phyloP scores from a whole-genome alignment of 75 land plant genomes.

The Selaginella tamariscina region DNA sequence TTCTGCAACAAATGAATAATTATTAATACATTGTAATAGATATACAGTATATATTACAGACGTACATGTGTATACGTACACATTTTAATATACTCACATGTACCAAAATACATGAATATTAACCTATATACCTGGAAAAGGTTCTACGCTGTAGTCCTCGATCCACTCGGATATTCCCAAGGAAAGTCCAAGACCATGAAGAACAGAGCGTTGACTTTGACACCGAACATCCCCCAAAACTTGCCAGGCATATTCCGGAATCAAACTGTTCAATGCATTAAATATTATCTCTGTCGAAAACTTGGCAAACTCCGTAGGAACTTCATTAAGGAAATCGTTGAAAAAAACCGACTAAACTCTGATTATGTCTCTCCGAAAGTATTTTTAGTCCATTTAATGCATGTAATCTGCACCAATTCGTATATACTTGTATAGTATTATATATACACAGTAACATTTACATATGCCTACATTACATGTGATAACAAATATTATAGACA shows the following conservation, averaged over 20 bases:
- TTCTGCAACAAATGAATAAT: too few species aligned
- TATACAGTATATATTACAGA: too few species aligned
- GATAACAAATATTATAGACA: too few species aligned
- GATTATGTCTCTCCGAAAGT: not conserved
- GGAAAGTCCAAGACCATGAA: conserved; percentile 67
- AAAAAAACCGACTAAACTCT: conserved; percentile 34
- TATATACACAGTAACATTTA: too few species aligned
- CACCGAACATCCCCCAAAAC: conserved; percentile 38
- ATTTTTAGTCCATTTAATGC: not conserved
- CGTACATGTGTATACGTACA: too few species aligned
- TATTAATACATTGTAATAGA: too few species aligned
- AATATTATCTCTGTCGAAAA: conserved; percentile 59
- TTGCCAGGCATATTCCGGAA: conserved; percentile 33
- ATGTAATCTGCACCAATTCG: too few species aligned
- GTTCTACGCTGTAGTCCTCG: conserved; percentile 37
- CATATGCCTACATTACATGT: too few species aligned
- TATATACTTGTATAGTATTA: too few species aligned
- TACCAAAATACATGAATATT: too few species aligned
- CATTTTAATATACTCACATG: too few species aligned
- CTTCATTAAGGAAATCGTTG: conserved; percentile 41
- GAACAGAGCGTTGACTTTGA: conserved; percentile 35
- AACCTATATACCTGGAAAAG: too few species aligned
- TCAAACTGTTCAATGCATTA: conserved; percentile 29
- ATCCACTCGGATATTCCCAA: conserved; percentile 72
- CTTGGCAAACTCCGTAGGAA: conserved; percentile 53